Evolutionary conservation across 768 basidiomycete genomes (phyloP), one percentile per base, ranked within the genome.

Genomic region (Galerina marginata): DNA sequence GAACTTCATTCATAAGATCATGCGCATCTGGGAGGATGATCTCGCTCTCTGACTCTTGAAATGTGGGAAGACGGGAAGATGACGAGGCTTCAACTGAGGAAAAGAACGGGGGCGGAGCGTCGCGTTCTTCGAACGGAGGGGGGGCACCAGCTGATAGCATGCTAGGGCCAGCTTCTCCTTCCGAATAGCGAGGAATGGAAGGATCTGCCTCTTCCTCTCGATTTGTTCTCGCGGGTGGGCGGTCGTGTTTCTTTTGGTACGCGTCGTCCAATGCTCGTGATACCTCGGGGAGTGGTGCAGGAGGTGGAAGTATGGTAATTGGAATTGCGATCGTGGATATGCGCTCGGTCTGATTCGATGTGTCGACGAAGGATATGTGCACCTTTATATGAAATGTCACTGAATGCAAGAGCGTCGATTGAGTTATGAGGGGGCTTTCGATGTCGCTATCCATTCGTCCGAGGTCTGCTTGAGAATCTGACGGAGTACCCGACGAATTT

Each of bases 171-270:
- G 91, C 89, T 70, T 86, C 86, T 60, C 86, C 85, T 67, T 85
- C 86, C 14, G 86, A 84, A 70, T 91, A 92, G 67, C 81, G 80
- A 44, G 90, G 91, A 9, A 83, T 84, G 2, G 78, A 77, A 37
- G 76, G 66, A 38, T 92, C 91, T 14, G 63, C 60, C 52, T 93
- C 93, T 56, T 92, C 91, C 39, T 82, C 75, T 54, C 93, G 79
- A 39, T 86, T 82, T 0, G 93, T 95, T 67, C 79, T 85, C 3
- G 81, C 71, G 2, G 93, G 93, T 6, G 93, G 93, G 2, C 84
- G 83, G 67, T 95, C 93, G 65, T 94, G 92, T 71, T 95, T 95
- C 80, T 95, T 95, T 67, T 85, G 87, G 72, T 95, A 95, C 6
- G 90, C 91, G 33, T 81, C 82, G 61, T 91, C 91, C 20, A 92